Evolutionary conservation across 495 filamentous ascomycete species (phyloP), one percentile per base, ranked within the genome.

Genomic region (Aspergillus ellipticus): DNA sequence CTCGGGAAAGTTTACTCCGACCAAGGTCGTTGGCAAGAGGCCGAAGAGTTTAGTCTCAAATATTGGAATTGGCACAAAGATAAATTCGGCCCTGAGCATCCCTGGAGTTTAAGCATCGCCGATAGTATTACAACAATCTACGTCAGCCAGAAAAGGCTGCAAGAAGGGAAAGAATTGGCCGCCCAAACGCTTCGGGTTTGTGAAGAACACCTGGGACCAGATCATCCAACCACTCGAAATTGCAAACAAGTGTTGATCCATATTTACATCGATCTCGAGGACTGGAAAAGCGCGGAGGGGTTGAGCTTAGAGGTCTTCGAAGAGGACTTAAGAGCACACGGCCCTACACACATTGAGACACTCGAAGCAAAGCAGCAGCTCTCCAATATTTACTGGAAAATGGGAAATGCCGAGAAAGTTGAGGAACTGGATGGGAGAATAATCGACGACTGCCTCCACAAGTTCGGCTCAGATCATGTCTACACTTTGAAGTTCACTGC

Each of bases 151-250:
- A 66, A 61, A n/a, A 56, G 60, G 22, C 60, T 55, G 22, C 43
- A 61, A 20, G 64, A 68, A 45, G 72, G 69, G 6, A 66, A 74
- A 56, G 57, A 64, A 45, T 41, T 72, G 15, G 10, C 54, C 79
- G 59, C 71, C 19, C 35, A 62, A 35, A 54, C 50, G 15, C 28
- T 69, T 10, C 31, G 58, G 50, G 53, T 11, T n/a, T 31, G 42
- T 15, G 56, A 59, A 54, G 28, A 47, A 37, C 17, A 58, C 24
- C 46, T 71, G 13, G 62, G 66, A n/a, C 29, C 21, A 20, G 37
- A 63, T 19, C 56, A 70, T 57, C 58, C 52, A 10, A 43, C 54
- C 5, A 67, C 66, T 8, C 48, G 57, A 20, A 15, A 10, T 11
- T 61, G 52, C 57, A 61, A 52, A 28, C 16, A 19, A 16, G 35